These are phyloP conservation scores for Yarrowia sp. DNA, from an alignment of 805 yeast species.

Conservation along the genomic window DNA sequence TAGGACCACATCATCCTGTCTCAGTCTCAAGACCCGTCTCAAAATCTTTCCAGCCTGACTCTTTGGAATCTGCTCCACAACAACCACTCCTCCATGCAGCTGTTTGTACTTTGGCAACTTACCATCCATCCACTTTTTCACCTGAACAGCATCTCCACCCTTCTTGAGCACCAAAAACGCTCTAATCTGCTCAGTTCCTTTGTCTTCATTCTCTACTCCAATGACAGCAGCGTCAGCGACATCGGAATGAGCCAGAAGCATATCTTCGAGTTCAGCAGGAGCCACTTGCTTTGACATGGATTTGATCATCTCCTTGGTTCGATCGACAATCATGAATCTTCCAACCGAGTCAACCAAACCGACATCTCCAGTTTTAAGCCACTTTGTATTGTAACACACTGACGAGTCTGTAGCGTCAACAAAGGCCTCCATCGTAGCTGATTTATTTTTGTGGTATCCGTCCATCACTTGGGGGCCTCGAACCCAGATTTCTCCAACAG, in stretches of 20 bases:
- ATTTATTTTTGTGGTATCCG: slow-evolving; percentile 49
- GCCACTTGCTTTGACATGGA: slow-evolving; percentile 72
- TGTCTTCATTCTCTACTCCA: slow-evolving; percentile 65
- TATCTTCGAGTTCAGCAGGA: slow-evolving; percentile 91
- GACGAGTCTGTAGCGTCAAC: slow-evolving; percentile 37
- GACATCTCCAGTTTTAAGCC: slow-evolving; percentile 62
- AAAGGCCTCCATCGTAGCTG: slow-evolving; percentile 48
- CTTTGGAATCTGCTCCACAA: slow-evolving; percentile 84
- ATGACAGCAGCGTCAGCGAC: slow-evolving; percentile 90
- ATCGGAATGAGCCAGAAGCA: slow-evolving; percentile 64
- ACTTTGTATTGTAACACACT: slow-evolving; percentile 31
- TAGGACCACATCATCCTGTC: slow-evolving; percentile 31
- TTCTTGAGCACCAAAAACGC: slow-evolving; percentile 38
- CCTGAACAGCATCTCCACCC: slow-evolving; percentile 30
- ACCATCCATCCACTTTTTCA: slow-evolving; percentile 40
- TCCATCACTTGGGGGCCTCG: slow-evolving; percentile 56
- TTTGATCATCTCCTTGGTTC: slow-evolving; percentile 42
- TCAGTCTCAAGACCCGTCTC: slow-evolving; percentile 81
- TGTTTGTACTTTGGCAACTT: slow-evolving; percentile 42
- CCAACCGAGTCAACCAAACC: slow-evolving; percentile 48
- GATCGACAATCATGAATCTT: slow-evolving; percentile 46
- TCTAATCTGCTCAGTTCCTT: slow-evolving; percentile 61
- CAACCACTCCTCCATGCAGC: slow-evolving; percentile 51
- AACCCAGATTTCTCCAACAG: slow-evolving; percentile 50
- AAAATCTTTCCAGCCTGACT: slow-evolving; percentile 92